Conservation (phyloP, 2,329 filamentous ascomycete species). For the Trichoderma breve region DNA sequence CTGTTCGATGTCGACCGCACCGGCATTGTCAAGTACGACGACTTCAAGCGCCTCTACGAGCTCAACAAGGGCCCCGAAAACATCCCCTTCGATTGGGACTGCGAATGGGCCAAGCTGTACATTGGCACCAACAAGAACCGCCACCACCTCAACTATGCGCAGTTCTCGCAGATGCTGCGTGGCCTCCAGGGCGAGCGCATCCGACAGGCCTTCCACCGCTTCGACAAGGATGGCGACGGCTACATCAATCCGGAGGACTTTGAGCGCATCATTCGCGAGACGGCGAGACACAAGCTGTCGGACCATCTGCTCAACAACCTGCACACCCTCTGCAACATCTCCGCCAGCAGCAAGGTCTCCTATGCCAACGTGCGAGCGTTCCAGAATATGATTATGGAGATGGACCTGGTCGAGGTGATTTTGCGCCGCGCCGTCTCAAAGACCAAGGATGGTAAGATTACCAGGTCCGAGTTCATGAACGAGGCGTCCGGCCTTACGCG, state of each 20-base stretch:
- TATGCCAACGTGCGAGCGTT: slow-evolving; percentile 98
- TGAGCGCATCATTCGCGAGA: slow-evolving; percentile 93
- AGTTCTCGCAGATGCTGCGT: slow-evolving; percentile 97
- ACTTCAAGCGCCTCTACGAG: slow-evolving; percentile 82
- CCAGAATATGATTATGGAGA: slow-evolving; percentile 95
- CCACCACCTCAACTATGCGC: slow-evolving; percentile 89
- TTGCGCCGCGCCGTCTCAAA: slow-evolving; percentile 81
- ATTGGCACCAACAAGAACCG: slow-evolving; percentile 83
- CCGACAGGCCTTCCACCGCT: slow-evolving; percentile 87
- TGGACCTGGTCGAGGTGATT: slow-evolving; percentile 95
- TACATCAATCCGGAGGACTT: slow-evolving; percentile 96
- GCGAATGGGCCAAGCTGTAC: slow-evolving; percentile 94
- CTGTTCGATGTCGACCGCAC: slow-evolving; percentile 86
- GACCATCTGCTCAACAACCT: slow-evolving; percentile 92
- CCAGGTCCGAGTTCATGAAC: slow-evolving; percentile 88
- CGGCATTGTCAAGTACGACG: slow-evolving; percentile 84
- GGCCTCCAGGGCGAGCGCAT: slow-evolving; percentile 95
- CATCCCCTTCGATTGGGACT: slow-evolving; percentile 95
- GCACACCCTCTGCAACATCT: slow-evolving; percentile 91
- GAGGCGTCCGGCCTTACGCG: slow-evolving; percentile 88
- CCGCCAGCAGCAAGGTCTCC: slow-evolving; percentile 85
- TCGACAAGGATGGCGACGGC: slow-evolving; percentile 88
- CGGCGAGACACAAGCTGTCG: slow-evolving; percentile 91
- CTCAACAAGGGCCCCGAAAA: slow-evolving; percentile 80
- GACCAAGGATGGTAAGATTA: slow-evolving; percentile 88